Conservation (phyloP, 2,329 filamentous ascomycete genomes). For the Nemania serpens region DNA sequence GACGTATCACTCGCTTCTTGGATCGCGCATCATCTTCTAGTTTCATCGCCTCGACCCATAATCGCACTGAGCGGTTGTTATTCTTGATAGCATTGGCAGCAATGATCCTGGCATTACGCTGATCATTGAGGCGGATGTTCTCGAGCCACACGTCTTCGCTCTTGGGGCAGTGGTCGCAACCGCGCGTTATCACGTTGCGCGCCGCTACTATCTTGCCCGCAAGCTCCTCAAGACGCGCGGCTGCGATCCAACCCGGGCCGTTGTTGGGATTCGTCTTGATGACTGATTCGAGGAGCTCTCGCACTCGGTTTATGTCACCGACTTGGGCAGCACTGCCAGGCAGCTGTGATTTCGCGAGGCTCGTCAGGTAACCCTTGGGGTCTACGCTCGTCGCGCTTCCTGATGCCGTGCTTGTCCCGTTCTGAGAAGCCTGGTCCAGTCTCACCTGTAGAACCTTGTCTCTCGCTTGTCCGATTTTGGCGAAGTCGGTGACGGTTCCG, state of each 20-base stretch:
- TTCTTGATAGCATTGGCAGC: slow-evolving; percentile 91
- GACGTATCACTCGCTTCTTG: slow-evolving; percentile 90
- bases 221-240: slow-evolving; percentile 87
- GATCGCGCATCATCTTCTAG: slow-evolving; percentile 80
- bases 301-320: slow-evolving; percentile 92
- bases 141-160: slow-evolving; percentile 96
- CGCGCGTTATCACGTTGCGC: slow-evolving; percentile 83
- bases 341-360: slow-evolving; percentile 78
- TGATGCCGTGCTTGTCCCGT: slow-evolving; percentile 66
- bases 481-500: slow-evolving; percentile 97
- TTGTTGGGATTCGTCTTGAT: slow-evolving; percentile 97
- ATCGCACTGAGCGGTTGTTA: slow-evolving; percentile 82
- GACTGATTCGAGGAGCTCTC: slow-evolving; percentile 91
- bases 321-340: slow-evolving; percentile 82
- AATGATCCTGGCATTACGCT: slow-evolving; percentile 93
- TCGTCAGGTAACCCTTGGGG: slow-evolving; percentile 94
- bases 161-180: slow-evolving; percentile 88
- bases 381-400: slow-evolving; percentile 92
- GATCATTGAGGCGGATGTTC: slow-evolving; percentile 90
- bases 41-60: slow-evolving; percentile 97
- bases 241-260: slow-evolving; percentile 93
- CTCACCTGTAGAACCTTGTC: slow-evolving; percentile 96
- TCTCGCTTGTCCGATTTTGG: slow-evolving; percentile 92
- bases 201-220: slow-evolving; percentile 91
- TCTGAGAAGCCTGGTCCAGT: slow-evolving; percentile 83